These are phyloP conservation scores for Quercus lobata DNA, from an alignment of 331 rosid species.

Conservation along the genomic window DNA sequence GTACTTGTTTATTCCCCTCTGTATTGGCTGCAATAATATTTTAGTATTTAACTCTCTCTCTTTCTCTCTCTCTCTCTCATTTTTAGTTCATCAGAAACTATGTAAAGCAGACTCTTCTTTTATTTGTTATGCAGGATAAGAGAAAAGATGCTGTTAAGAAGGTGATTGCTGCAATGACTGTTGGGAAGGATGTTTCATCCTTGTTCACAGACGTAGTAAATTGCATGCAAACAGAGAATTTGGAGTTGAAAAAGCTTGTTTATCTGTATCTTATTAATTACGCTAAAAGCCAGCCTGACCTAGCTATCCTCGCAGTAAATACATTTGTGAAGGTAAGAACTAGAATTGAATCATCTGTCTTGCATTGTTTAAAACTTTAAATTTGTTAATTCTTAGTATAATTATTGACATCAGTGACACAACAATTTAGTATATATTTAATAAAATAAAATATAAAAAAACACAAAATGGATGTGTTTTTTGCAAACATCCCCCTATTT, in stretches of 20 bases:
- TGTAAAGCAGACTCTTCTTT: not conserved
- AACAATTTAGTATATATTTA: too few relatives aligned
- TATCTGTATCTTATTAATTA: constrained; percentile 93
- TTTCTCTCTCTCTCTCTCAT: not conserved
- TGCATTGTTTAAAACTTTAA: not conserved
- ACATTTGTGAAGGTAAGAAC: constrained; percentile 92
- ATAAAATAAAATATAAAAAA: too few relatives aligned
- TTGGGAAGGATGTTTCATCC: constrained; percentile 97
- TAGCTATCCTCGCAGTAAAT: constrained; percentile 97
- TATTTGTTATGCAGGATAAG: constrained; percentile 62
- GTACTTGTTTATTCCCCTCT: not conserved
- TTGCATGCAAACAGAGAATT: constrained; percentile 98
- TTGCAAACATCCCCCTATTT: not conserved
- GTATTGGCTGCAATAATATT: not conserved
- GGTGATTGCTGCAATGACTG: constrained; percentile 99
- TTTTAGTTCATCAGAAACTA: not conserved
- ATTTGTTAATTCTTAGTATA: not conserved
- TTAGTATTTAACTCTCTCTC: not conserved
- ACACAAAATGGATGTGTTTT: not conserved
- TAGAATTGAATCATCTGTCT: constrained; percentile 15
- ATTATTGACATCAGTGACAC: not conserved
- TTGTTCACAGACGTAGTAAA: constrained; percentile 96
- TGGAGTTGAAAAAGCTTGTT: constrained; percentile 95
- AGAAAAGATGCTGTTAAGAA: constrained; percentile 99
- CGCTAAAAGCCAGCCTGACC: constrained; percentile 99